Conservation (phyloP, 148 eudicot genomes). For the Rhododendron molle region DNA sequence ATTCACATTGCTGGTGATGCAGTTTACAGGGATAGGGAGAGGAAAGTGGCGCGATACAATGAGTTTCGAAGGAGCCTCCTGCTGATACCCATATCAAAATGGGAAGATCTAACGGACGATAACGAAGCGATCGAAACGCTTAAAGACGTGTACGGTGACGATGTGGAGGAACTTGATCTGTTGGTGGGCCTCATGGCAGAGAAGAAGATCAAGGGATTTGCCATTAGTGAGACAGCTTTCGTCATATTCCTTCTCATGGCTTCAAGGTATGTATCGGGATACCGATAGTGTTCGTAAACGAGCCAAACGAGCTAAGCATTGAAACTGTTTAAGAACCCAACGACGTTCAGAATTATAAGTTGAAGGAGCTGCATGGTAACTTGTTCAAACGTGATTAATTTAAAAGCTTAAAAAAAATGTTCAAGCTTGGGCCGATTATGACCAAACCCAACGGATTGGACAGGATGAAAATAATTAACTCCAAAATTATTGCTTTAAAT, state of each 20-base stretch:
- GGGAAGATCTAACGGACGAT: conserved; percentile 47
- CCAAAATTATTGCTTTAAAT: too few species aligned
- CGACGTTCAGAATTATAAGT: neutral
- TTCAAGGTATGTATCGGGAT: conserved; percentile 22
- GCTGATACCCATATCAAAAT: conserved; percentile 38
- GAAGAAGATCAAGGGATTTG: conserved; percentile 43
- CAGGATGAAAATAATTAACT: neutral
- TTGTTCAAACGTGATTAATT: neutral
- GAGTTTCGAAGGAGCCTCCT: conserved; percentile 29
- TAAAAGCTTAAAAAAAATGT: neutral
- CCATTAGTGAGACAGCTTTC: conserved; percentile 46
- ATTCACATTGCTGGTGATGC: neutral
- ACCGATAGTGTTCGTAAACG: neutral
- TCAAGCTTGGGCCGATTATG: neutral
- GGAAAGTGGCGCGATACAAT: conserved; percentile 40
- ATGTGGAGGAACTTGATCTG: conserved; percentile 37
- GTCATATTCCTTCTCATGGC: conserved; percentile 41
- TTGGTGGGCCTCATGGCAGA: conserved; percentile 42
- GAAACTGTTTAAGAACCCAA: neutral
- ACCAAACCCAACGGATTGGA: neutral
- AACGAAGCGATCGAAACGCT: conserved; percentile 29
- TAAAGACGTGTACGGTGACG: conserved; percentile 31
- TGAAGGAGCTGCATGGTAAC: neutral
- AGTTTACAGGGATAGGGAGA: conserved; percentile 47
- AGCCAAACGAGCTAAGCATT: neutral